Conservation (phyloP, 805 yeast genomes). For the Cyberlindnera americana region DNA sequence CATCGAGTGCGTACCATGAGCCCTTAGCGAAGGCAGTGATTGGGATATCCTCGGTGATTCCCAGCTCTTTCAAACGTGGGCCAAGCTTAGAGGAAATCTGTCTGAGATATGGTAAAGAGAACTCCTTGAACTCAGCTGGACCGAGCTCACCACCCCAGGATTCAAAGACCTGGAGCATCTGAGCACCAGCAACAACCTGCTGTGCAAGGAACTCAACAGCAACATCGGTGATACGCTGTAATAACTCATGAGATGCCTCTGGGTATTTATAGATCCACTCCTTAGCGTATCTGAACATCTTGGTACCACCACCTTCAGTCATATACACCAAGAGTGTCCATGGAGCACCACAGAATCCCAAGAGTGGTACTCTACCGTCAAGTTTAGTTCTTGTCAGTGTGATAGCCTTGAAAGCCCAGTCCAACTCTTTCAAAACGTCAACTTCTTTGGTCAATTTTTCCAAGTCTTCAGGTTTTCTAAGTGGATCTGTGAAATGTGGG, state of each 20-base stretch:
- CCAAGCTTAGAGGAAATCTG: constrained; percentile 74
- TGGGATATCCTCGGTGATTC: constrained; percentile 70
- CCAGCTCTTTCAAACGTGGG: constrained; percentile 63
- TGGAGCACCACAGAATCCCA: constrained; percentile 97
- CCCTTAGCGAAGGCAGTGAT: constrained; percentile 91
- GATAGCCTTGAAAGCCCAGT: constrained; percentile 94
- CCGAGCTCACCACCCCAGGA: constrained; percentile 98
- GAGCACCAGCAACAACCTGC: constrained; percentile 97
- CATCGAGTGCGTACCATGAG: constrained; percentile 94
- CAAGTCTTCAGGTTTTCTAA: constrained; percentile 71
- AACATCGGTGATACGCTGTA: constrained; percentile 78
- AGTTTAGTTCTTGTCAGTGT: constrained; percentile 84
- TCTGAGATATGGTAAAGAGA: constrained; percentile 81
- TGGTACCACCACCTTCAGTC: constrained; percentile 97
- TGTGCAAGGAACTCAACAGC: constrained; percentile 90
- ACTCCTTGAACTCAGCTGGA: constrained; percentile 82
- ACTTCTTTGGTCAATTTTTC: constrained; percentile 54
- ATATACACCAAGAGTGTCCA: constrained; percentile 96
- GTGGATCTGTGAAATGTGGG: constrained; percentile 86
- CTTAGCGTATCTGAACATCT: constrained; percentile 84
- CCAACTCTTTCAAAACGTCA: constrained; percentile 73
- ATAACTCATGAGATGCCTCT: constrained; percentile 61
- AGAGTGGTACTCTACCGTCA: constrained; percentile 85
- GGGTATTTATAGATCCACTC: constrained; percentile 88
- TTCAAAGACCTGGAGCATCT: constrained; percentile 94